Evolutionary conservation across 176 grass and related monocot genomes (phyloP), one percentile per base, ranked within the genome.

Genomic region (Elymus sibiricus): DNA sequence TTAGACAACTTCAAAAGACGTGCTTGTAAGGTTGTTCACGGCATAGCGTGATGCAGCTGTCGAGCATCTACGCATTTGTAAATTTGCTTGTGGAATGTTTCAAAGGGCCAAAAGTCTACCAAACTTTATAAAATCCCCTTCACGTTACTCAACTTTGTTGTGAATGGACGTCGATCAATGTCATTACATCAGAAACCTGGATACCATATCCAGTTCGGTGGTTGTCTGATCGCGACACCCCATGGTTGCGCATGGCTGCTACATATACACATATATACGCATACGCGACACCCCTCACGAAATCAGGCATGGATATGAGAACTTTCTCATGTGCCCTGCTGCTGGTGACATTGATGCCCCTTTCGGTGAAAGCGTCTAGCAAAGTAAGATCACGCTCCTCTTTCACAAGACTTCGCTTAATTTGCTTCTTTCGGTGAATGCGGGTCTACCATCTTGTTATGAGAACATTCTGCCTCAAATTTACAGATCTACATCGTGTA

Each of bases 401-500:
- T 6, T 22, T 22, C 31, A 37, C 65, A 70, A n/a, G 4, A 38
- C 17, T 19, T 70, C 10, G 11, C 0, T 53, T 53, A 19, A 53
- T 75, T 84, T 11, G 64, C 22, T 70, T 24, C 1, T 29, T 70
- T 60, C 5, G 6, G 6, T 1, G 49, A 34, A 27, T 63, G 10
- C 1, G 11, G 0, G 2, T 7, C 2, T 0, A 6, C 14, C 5
- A 1, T 72, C 4, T 4, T 70, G 25, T 55, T 53, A 6, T 67
- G 11, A 47, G 24, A 72, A 43, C 1, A 7, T 43, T 46, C 19
- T 7, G 7, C 7, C 9, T 47, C 21, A 19, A 55, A 79, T 15
- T 46, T 70, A 34, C 38, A 88, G 86, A 39, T 88, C 0, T 83
- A 83, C 63, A 83, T 83, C 4, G 79, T 77, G 19, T 83, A 88